Base-by-base conservation (phyloP, 148 eudicot genomes). In the Hydrangea macrophylla region DNA sequence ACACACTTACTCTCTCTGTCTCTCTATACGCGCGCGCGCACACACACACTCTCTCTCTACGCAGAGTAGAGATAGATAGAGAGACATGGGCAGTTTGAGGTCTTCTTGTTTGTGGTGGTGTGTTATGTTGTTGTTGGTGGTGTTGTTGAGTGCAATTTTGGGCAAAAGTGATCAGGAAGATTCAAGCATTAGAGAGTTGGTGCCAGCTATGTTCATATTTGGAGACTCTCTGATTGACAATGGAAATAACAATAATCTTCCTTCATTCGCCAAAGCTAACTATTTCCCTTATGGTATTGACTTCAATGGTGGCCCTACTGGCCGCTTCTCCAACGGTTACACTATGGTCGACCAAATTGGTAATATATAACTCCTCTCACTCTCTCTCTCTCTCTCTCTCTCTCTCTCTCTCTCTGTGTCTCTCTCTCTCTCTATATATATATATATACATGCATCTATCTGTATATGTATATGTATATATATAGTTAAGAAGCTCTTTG, bases 201-300 rank as follows among this genome's bases (percentile, higher is more conserved):
- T 88, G 20, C 98, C 98, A 0, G 96, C 98, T 0, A 77, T 93
- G 86, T 93, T 88, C 57, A 73, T 90, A 33, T 93, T 93, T 59
- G 96, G 98, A 35, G 98, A 93, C 85, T 93, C 96, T 6, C 73
- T 93, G 8, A 85, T 93, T 35, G 98, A 93, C 76, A 93, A 85
- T 75, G 98, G 96, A 8, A 93, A 93, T 62, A 93, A 90, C 71
- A 93, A 93, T 45, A 70, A 88, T 57, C 73, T 93, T 45, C 85
- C 90, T 48, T 85, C 95, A 6, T 78, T 90, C 33, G 98, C 98
- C 1, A 93, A 90, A 68, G 98, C 98, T 24, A 88, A 93, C 64
- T 93, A 93, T 68, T 85, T 45, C 18, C 98, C 98, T 72, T 93
- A 93, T 62, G 98, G 98, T 23, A 93, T 93, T 42, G 96, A 90